Evolutionary conservation across 192 early-diverging fungal genomes (phyloP).

Genomic region (Dissophora ornata): DNA sequence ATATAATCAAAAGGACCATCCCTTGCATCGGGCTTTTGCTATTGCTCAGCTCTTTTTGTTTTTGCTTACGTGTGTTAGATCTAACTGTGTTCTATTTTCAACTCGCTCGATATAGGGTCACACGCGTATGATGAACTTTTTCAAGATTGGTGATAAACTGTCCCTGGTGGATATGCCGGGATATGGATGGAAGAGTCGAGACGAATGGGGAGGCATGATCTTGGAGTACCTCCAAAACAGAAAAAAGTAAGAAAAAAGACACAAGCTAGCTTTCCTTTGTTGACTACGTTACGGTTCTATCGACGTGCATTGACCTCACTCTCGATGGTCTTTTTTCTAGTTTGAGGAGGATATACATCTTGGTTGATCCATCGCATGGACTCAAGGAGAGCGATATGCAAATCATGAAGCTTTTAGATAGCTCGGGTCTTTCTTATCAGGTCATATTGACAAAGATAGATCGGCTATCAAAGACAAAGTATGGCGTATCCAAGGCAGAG

Average conservation of each 20-base stretch:
- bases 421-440: constrained; percentile 58
- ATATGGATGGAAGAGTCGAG: constrained; percentile 63
- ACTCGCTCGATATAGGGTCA: constrained; percentile 57
- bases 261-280: background rate
- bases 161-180: constrained; percentile 68
- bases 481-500: constrained; percentile 40
- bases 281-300: too few relatives aligned
- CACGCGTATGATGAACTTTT: constrained; percentile 66
- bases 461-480: constrained; percentile 49
- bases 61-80: background rate
- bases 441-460: constrained; percentile 65
- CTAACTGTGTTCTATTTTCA: background rate
- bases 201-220: constrained; percentile 66
- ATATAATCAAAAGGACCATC: too few relatives aligned
- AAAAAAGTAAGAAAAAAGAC: constrained; percentile 44
- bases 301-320: too few relatives aligned
- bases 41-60: background rate
- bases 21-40: background rate
- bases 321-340: too few relatives aligned
- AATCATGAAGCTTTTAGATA: constrained; percentile 58
- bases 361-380: constrained; percentile 59
- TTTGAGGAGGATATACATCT: constrained; percentile 57
- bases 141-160: constrained; percentile 56
- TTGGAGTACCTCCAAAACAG: constrained; percentile 55
- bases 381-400: constrained; percentile 60